phyloP scores from a whole-genome alignment of 345 rosid species.

The Leavenworthia alabamica region DNA sequence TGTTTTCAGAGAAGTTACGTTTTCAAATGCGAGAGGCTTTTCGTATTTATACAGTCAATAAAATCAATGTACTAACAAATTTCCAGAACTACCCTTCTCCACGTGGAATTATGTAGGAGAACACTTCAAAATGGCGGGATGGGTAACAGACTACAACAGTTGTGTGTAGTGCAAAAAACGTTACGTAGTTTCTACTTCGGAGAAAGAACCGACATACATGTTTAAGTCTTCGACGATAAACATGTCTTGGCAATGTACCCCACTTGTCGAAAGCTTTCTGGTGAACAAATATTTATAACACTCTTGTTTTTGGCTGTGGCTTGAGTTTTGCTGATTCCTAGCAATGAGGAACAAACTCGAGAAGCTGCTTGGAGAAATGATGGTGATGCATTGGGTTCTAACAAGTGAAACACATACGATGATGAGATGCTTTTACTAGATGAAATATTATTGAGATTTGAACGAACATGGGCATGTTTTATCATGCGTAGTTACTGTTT shows the following conservation, averaged over 20 bases:
- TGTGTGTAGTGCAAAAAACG: not conserved
- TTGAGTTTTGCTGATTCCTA: too few relatives aligned
- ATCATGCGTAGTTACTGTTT: too few relatives aligned
- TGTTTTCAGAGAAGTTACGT: not conserved
- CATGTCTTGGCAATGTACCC: not conserved
- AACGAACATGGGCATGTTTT: not conserved
- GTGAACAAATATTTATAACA: too few relatives aligned
- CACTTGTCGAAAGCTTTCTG: not conserved
- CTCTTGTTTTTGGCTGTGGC: too few relatives aligned
- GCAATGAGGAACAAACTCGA: too few relatives aligned
- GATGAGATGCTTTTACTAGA: too few relatives aligned
- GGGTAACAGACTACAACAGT: not conserved
- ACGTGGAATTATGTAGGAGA: not conserved
- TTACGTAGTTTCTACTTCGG: constrained; percentile 5
- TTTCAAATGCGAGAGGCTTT: not conserved
- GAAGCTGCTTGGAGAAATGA: too few relatives aligned
- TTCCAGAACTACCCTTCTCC: not conserved
- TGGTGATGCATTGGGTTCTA: too few relatives aligned
- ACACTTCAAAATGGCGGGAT: constrained; percentile 9
- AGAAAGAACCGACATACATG: constrained; percentile 13
- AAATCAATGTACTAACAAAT: not conserved
- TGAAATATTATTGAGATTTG: not conserved
- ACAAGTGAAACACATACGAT: too few relatives aligned
- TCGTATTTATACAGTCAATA: not conserved
- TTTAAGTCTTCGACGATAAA: not conserved